Evolutionary conservation across 768 basidiomycete genomes (phyloP), one percentile per base, ranked within the genome.

Genomic region (Boletus pseudopeckii): DNA sequence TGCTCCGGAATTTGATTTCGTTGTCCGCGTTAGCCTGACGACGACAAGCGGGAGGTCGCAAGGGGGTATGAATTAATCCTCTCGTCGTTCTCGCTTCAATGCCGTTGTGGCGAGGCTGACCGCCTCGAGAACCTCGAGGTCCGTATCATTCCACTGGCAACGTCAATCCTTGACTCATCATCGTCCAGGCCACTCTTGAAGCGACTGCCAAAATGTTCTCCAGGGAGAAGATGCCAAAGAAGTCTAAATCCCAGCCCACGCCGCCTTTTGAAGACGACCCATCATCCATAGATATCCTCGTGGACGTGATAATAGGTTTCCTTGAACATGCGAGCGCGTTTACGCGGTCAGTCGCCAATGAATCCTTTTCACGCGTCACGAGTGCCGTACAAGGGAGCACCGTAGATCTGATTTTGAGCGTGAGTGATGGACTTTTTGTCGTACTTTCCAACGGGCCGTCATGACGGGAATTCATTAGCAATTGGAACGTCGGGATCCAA

Each of bases 281-380:
- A 1, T 80, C 81, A 45, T 85, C 93, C 1, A 82, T 95, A 50
- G 93, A 97, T 56, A 71, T 93, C 41, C 77, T 98, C 38, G 84
- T 95, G 33, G 94, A 98, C 65, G 79, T 80, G n/a, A 82, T 98
- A 46, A 90, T 99, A 45, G 92, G 92, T 7, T 87, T 90, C 64
- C 72, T 99, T 36, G 93, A 98, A 67, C 82, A 87, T 53, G 85
- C 86, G 3, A 88, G 86, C 5, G 81, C 85, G 38, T 95, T 88
- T 67, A 78, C 89, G 72, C 85, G 92, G 32, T 81, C 84, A 3
- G 75, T 92, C 24, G 89, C 88, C 7, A 93, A 87, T 48, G 82
- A 90, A 60, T 85, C 84, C 7, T 95, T 98, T 64, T 80, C 83
- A 14, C 75, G 88, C 46, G 72, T 96, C 24, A 84, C 89, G 22